These are phyloP conservation scores for Oxytropis ochrocephala DNA, from an alignment of 306 rosid genomes.

Conservation along the genomic window DNA sequence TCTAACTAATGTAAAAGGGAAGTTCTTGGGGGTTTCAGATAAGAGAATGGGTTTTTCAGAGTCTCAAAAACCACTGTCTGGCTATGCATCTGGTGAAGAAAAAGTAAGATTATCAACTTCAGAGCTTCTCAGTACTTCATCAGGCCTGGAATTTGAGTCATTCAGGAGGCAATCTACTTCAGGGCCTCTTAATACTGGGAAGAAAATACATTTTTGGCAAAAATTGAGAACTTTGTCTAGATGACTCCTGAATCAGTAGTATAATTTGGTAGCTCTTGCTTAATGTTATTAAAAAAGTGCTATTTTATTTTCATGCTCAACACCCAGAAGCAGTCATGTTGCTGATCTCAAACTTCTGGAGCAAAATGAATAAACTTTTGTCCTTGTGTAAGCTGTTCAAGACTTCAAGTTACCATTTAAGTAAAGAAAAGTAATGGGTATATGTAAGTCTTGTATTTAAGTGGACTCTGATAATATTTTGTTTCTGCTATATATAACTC, in stretches of 20 bases:
- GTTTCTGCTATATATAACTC: neutral
- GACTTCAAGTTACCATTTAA: neutral
- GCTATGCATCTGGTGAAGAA: conserved; percentile 34
- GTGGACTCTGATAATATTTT: neutral
- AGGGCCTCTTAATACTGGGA: conserved; percentile 51
- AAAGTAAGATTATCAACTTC: conserved; percentile 43
- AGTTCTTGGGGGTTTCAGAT: conserved; percentile 14
- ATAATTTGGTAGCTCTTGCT: conserved; percentile 4
- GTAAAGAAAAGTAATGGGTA: neutral
- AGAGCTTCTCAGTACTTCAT: conserved; percentile 39
- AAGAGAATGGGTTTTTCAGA: conserved; percentile 16
- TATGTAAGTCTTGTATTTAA: neutral
- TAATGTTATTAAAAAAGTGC: neutral
- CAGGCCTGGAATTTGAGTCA: conserved; percentile 52
- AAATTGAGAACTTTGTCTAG: conserved; percentile 55
- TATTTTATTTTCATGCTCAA: neutral
- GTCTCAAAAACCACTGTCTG: conserved; percentile 14
- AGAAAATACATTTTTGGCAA: conserved; percentile 61
- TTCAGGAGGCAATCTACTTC: conserved; percentile 66
- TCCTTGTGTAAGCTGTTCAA: neutral
- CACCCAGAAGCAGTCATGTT: neutral
- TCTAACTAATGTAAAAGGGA: conserved; percentile 24
- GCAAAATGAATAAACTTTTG: conserved; percentile 4
- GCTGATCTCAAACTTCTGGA: neutral
- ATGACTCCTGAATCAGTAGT: neutral